Conservation (phyloP, 768 basidiomycete genomes). For the Podaxis sp. region DNA sequence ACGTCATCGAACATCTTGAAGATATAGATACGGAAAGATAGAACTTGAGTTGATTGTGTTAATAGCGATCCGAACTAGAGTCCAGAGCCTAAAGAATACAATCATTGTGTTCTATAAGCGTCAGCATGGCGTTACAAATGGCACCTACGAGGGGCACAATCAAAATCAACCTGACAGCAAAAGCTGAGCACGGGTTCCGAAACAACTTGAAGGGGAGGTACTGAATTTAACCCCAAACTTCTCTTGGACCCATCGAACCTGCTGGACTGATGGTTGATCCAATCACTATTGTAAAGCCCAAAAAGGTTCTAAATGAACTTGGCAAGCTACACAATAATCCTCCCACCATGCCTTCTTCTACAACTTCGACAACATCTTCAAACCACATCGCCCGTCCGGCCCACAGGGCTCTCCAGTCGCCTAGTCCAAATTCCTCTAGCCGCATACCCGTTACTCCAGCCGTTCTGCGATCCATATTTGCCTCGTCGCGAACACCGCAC, state of each 20-base stretch:
- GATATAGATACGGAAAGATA: not conserved
- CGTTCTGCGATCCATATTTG: slow-evolving; percentile 77
- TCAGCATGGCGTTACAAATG: not conserved
- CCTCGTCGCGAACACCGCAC: slow-evolving; percentile 74
- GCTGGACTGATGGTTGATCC: slow-evolving; percentile 7
- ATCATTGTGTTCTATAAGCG: not conserved
- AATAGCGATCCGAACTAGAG: not conserved
- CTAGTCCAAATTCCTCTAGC: slow-evolving; percentile 38
- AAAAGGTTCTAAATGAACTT: not conserved
- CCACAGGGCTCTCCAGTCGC: slow-evolving; percentile 25
- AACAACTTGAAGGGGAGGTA: not conserved
- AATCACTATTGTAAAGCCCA: not conserved
- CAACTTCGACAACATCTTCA: slow-evolving; percentile 43
- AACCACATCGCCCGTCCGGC: slow-evolving; percentile 36
- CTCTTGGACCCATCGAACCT: no score
- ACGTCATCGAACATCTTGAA: slow-evolving; percentile 20
- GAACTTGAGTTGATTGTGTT: not conserved
- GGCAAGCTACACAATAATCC: slow-evolving; percentile 16
- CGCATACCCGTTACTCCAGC: slow-evolving; percentile 83
- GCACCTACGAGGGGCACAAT: not conserved
- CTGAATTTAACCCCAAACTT: not conserved
- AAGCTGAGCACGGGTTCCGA: not conserved
- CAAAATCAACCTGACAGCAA: not conserved
- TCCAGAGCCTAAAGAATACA: not conserved
- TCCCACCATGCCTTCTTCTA: slow-evolving; percentile 39